Evolutionary conservation across 2,329 filamentous ascomycete species (phyloP).

Genomic region (Exophiala lecanii-corni): DNA sequence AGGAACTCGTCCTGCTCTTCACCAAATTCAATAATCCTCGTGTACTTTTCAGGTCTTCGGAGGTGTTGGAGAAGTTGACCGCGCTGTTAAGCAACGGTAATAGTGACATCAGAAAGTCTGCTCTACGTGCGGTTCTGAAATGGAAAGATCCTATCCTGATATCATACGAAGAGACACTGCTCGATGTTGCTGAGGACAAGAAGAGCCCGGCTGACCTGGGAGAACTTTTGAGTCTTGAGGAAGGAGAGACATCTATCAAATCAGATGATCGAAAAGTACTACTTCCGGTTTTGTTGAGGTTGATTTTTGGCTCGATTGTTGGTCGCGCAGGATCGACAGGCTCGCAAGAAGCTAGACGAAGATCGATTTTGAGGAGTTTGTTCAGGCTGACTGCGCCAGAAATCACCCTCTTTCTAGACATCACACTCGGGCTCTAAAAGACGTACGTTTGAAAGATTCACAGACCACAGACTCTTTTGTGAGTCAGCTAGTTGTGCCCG

Average conservation of each 20-base stretch:
- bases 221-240: conserved; percentile 72
- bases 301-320: conserved; percentile 87
- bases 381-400: conserved; percentile 71
- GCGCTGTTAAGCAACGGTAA: conserved; percentile 81
- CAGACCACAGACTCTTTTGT: conserved; percentile 52
- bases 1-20: conserved; percentile 75
- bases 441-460: conserved; percentile 53
- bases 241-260: conserved; percentile 61
- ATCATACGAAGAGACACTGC: conserved; percentile 77
- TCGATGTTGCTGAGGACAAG: conserved; percentile 83
- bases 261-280: conserved; percentile 66
- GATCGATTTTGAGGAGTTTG: conserved; percentile 68
- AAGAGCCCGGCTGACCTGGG: conserved; percentile 92
- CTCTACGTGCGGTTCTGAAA: conserved; percentile 76
- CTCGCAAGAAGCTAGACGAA: conserved; percentile 74
- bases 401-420: conserved; percentile 74
- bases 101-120: conserved; percentile 77
- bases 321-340: conserved; percentile 73
- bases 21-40: conserved; percentile 80
- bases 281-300: conserved; percentile 78
- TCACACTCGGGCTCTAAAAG: conserved; percentile 69
- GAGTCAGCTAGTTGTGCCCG: conserved; percentile 55
- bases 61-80: conserved; percentile 72
- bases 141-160: conserved; percentile 79
- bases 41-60: conserved; percentile 70